Percentiles rank a stretch among this genome's conserved stretches.
phyloP scores from a whole-genome alignment of 768 basidiomycete species.

The Pilatotrama ljubarskyi region DNA sequence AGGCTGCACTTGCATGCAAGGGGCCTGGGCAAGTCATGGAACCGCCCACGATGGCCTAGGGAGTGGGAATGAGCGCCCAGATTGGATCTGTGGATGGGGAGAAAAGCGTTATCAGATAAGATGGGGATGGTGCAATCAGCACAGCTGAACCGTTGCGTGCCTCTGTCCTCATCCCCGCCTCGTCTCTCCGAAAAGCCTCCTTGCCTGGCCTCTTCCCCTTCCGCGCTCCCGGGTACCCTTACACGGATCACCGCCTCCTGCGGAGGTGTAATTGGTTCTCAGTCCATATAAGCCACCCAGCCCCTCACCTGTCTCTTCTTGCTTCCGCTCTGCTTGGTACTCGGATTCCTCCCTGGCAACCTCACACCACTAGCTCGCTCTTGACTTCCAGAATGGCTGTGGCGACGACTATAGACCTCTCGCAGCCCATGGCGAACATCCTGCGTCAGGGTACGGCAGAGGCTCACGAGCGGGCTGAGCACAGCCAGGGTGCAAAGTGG shows the following conservation, averaged over 20 bases:
- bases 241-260: slow-evolving; percentile 16
- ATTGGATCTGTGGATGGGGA: not conserved
- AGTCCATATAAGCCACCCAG: not conserved
- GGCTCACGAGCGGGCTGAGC: slow-evolving; percentile 60
- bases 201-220: not conserved
- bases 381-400: not conserved
- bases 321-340: not conserved
- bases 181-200: not conserved
- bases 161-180: not conserved
- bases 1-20: too few species aligned
- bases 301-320: not conserved
- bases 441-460: slow-evolving; percentile 40
- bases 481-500: slow-evolving; percentile 55
- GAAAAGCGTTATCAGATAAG: slow-evolving; percentile 19
- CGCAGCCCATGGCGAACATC: slow-evolving; percentile 38
- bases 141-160: slow-evolving; percentile 4
- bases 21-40: not conserved
- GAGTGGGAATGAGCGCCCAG: not conserved
- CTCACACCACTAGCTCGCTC: not conserved
- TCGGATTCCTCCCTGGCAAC: not conserved
- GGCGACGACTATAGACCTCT: slow-evolving; percentile 25
- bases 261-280: slow-evolving; percentile 11
- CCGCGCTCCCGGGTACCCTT: not conserved
- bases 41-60: not conserved
- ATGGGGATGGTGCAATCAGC: slow-evolving; percentile 7